These are phyloP conservation scores for Phytophthora ramorum DNA, from an alignment of 352 stramenopile species.

Conservation along the genomic window DNA sequence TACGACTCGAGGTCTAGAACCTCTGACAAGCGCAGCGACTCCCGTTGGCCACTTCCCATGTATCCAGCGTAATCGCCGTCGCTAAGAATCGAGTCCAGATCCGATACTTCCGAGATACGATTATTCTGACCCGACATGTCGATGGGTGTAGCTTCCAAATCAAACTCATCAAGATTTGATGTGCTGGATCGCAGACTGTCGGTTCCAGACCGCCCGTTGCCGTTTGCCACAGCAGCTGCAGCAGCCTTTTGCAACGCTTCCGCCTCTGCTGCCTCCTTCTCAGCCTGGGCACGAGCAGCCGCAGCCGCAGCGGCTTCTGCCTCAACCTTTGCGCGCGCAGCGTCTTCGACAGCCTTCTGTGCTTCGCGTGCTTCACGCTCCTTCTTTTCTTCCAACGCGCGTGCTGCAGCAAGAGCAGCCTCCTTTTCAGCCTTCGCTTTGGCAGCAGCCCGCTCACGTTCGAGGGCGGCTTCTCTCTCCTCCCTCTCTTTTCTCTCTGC, in stretches of 20 bases:
- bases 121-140: slow-evolving; percentile 48
- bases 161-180: slow-evolving; percentile 71
- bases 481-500: slow-evolving; percentile 60
- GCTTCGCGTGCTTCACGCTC: slow-evolving; percentile 42
- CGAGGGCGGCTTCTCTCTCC: slow-evolving; percentile 52
- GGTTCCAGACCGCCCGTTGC: slow-evolving; percentile 30
- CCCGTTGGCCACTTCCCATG: slow-evolving; percentile 52
- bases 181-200: slow-evolving; percentile 45
- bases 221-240: slow-evolving; percentile 38
- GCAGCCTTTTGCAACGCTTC: slow-evolving; percentile 34
- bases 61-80: slow-evolving; percentile 74
- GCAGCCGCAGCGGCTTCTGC: slow-evolving; percentile 40
- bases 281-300: slow-evolving; percentile 31
- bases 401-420: slow-evolving; percentile 54
- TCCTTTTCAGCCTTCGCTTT: slow-evolving; percentile 61
- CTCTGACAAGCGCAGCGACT: slow-evolving; percentile 79
- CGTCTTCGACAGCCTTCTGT: slow-evolving; percentile 42
- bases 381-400: slow-evolving; percentile 55
- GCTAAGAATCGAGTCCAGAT: slow-evolving; percentile 64
- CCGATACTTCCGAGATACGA: slow-evolving; percentile 71
- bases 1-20: slow-evolving; percentile 80
- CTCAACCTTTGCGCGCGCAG: slow-evolving; percentile 43
- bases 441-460: slow-evolving; percentile 48
- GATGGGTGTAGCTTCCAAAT: slow-evolving; percentile 56
- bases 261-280: slow-evolving; percentile 42